Evolutionary conservation across 352 stramenopile genomes (phyloP), one percentile per base, ranked within the genome.

Genomic region (Globisporangium sylvaticum): DNA sequence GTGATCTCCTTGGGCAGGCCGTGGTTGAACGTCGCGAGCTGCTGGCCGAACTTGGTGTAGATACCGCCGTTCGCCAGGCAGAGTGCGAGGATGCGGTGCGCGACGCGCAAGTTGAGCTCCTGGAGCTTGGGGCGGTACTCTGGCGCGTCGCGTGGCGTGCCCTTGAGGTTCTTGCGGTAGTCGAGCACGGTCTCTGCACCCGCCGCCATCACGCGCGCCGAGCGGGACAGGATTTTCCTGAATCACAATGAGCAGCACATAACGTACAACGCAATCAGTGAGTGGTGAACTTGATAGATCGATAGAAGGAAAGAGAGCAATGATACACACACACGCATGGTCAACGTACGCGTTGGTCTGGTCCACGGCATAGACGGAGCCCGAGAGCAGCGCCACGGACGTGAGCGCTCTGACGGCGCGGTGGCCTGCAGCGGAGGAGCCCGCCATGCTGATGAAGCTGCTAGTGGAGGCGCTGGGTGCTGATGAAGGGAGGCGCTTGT

Each of bases 1-100:
- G 97, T 98, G 79, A 97, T 98, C 77, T 99, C 95, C 39, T 81
- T 80, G 15, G 97, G 97, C 25, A 99, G 74, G 10, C 98, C 82
- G 71, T 99, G 92, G 75, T 99, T 98, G 56, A 99, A 89, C 68
- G 98, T 98, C 5, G 96, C 92, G 20, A 99, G 68, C 72, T 99
- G 96, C 79, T 99, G 97, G 8, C 96, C 97, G 8, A 99, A 92
- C 76, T 99, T 99, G 59, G 98, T 98, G 83, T 99, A 99, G 18
- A 98, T 94, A 55, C 97, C 96, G 42, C 88, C 92, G 75, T 99
- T 99, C 4, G 77, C 70, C 60, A 90, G 90, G 73, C 95, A 99
- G 56, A 99, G 72, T 18, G 90, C 37, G 20, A 98, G 74, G 18
- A 99, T 75, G 37, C 92, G 83, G 70, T 90, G 66, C 6, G 97